These are phyloP conservation scores for Achaetomiella virescens DNA, from an alignment of 495 filamentous ascomycete species.

Conservation along the genomic window DNA sequence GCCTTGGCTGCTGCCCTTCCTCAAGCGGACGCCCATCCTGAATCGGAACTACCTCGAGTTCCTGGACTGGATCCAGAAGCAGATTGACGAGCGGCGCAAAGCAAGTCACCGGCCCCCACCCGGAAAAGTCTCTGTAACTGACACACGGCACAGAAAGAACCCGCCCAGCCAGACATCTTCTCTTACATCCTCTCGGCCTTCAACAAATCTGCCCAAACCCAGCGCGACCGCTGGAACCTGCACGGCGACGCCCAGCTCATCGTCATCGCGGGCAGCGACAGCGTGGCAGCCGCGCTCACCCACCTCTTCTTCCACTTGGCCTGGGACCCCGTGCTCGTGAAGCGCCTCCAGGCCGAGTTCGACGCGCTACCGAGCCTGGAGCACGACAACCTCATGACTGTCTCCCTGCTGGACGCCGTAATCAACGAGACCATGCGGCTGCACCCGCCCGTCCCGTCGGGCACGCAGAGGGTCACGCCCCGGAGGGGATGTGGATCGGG, in stretches of 20 bases:
- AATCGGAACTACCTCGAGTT: conserved; percentile 19
- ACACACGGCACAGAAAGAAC: conserved; percentile 24
- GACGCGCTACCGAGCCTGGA: conserved; percentile 21
- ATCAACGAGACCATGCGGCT: conserved; percentile 51
- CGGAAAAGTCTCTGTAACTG: neutral
- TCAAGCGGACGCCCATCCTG: conserved; percentile 16
- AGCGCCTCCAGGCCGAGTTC: conserved; percentile 37
- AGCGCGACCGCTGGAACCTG: conserved; percentile 29
- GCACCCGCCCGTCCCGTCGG: conserved; percentile 45
- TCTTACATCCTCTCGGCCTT: conserved; percentile 33
- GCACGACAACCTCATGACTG: conserved; percentile 16
- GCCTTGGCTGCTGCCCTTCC: conserved; percentile 21
- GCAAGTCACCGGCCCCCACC: neutral
- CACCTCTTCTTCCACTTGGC: conserved; percentile 47
- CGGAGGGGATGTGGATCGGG: conserved; percentile 38
- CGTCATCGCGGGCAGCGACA: conserved; percentile 49
- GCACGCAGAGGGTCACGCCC: conserved; percentile 39
- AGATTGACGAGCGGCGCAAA: conserved; percentile 27
- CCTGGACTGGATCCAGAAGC: conserved; percentile 14
- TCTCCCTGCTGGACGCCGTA: conserved; percentile 39
- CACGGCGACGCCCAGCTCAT: conserved; percentile 34
- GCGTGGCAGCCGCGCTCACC: conserved; percentile 42
- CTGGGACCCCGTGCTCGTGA: conserved; percentile 32
- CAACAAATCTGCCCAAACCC: conserved; percentile 29
- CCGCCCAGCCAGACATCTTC: conserved; percentile 33